These are phyloP conservation scores for Centella asiatica DNA, from an alignment of 129 eudicot genomes.

Conservation along the genomic window DNA sequence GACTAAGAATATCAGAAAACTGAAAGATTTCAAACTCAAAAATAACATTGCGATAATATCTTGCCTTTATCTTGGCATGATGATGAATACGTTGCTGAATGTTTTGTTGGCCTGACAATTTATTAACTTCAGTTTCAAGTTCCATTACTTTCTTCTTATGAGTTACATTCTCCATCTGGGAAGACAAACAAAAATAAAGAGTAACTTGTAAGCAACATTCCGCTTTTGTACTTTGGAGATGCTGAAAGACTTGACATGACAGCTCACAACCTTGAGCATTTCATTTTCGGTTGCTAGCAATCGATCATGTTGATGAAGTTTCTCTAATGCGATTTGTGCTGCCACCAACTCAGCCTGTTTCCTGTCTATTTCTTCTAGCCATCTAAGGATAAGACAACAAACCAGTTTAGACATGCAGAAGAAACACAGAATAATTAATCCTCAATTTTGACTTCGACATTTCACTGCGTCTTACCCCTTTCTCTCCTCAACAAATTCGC, in stretches of 20 bases:
- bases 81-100: constrained; percentile 95
- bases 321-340: constrained; percentile 62
- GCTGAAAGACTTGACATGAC: background rate
- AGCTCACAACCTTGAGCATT: constrained; percentile 60
- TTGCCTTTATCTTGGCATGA: constrained; percentile 92
- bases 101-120: constrained; percentile 89
- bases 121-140: constrained; percentile 71
- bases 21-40: background rate
- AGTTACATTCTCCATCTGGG: constrained; percentile 49
- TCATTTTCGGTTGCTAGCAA: constrained; percentile 60
- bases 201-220: background rate
- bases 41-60: background rate
- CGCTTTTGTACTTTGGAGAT: background rate
- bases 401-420: background rate
- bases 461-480: constrained; percentile 53
- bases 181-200: constrained; percentile 4
- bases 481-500: constrained; percentile 69
- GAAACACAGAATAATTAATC: background rate
- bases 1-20: background rate
- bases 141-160: constrained; percentile 60
- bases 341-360: constrained; percentile 82
- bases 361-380: constrained; percentile 92
- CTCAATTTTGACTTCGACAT: constrained; percentile 5
- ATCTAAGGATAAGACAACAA: constrained; percentile 27
- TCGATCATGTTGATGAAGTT: constrained; percentile 58